These are phyloP conservation scores for Sporobolus alterniflorus DNA, from an alignment of 202 grass and related monocot species.

Conservation along the genomic window DNA sequence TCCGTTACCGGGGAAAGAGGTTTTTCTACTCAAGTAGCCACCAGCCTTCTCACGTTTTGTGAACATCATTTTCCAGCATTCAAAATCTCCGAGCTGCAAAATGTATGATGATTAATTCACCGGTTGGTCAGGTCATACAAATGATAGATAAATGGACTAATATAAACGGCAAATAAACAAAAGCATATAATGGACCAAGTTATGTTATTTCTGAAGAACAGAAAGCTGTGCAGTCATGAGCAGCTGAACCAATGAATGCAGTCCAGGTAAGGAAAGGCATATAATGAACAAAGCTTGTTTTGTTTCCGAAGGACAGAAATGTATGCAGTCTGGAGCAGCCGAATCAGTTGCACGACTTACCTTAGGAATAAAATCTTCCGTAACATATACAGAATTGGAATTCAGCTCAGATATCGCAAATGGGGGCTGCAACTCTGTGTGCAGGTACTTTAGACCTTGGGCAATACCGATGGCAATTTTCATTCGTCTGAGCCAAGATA, in stretches of 20 bases:
- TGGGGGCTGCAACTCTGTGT: constrained; percentile 77
- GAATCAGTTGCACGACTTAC: constrained; percentile 23
- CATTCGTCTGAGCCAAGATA: constrained; percentile 94
- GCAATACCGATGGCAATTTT: constrained; percentile 89
- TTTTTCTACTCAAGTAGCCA: constrained; percentile 35
- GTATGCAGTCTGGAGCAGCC: not conserved
- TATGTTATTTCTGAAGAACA: not conserved
- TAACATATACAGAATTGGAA: constrained; percentile 71
- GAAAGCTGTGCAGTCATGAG: not conserved
- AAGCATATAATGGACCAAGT: not conserved
- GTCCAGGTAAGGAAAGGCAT: too few species aligned
- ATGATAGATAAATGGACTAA: not conserved
- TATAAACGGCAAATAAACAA: not conserved
- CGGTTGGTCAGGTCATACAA: not conserved
- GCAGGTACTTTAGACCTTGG: constrained; percentile 74
- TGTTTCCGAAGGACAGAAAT: not conserved
- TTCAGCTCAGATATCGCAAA: constrained; percentile 79
- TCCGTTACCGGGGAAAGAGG: constrained; percentile 43
- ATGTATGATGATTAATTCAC: not conserved
- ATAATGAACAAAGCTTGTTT: too few species aligned
- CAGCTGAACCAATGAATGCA: too few species aligned
- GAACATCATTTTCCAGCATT: constrained; percentile 83
- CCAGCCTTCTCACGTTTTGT: constrained; percentile 47
- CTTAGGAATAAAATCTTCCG: constrained; percentile 93
- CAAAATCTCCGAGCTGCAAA: constrained; percentile 86